Evolutionary conservation across 768 basidiomycete species (phyloP).

Genomic region (Agaricus subrufescens): DNA sequence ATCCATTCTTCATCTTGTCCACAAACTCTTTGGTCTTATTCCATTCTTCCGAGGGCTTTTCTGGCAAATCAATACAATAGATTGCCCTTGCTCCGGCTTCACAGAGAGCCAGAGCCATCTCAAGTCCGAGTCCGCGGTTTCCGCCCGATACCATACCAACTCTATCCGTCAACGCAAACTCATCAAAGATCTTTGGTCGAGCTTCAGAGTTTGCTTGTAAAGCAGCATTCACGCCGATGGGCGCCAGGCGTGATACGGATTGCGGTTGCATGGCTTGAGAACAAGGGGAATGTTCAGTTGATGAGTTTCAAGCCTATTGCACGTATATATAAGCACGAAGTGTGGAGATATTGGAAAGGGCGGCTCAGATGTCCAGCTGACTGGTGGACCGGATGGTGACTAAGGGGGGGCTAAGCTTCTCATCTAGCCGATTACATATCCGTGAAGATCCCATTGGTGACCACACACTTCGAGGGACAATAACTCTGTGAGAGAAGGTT

Average conservation of each 20-base stretch:
- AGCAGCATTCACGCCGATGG: slow-evolving; percentile 61
- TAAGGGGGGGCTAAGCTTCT: neutral
- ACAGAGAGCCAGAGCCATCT: slow-evolving; percentile 70
- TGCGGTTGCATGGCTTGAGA: slow-evolving; percentile 18
- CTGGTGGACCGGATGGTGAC: neutral
- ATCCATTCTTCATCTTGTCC: slow-evolving; percentile 34
- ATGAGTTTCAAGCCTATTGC: neutral
- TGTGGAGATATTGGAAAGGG: neutral
- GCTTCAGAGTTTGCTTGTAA: slow-evolving; percentile 33
- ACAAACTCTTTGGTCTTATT: slow-evolving; percentile 48
- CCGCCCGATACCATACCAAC: slow-evolving; percentile 63
- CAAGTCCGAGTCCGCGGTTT: slow-evolving; percentile 73
- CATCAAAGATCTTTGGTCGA: slow-evolving; percentile 51
- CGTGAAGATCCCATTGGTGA: too few species aligned
- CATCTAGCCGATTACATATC: too few species aligned
- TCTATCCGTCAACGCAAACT: slow-evolving; percentile 52
- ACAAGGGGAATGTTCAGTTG: neutral
- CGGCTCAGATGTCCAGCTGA: slow-evolving; percentile 12
- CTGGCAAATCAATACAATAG: slow-evolving; percentile 65
- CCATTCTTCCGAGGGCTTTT: slow-evolving; percentile 55
- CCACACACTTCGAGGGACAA: too few species aligned
- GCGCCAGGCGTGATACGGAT: slow-evolving; percentile 51
- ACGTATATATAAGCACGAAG: neutral
- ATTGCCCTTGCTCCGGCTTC: slow-evolving; percentile 70
- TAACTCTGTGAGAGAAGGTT: too few species aligned